Conservation (phyloP, 2,329 filamentous ascomycete species). For the Sordariomycetes sp. region DNA sequence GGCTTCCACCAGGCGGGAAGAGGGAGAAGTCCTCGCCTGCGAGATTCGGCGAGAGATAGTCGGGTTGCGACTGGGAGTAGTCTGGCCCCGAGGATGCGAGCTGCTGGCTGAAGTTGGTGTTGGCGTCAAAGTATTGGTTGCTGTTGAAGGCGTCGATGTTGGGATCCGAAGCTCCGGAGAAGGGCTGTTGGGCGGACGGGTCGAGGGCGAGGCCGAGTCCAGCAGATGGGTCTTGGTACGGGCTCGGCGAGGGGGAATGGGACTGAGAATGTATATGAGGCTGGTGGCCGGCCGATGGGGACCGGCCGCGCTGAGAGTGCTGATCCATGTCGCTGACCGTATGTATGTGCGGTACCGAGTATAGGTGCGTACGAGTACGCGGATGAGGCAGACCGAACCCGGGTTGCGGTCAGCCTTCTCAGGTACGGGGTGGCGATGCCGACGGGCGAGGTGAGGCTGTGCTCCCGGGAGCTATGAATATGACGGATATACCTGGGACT, state of each 20-base stretch:
- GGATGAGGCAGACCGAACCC: constrained; percentile 3
- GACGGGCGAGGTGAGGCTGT: constrained; percentile 3
- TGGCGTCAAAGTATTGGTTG: constrained; percentile 38
- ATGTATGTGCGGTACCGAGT: no score
- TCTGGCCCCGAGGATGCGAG: constrained; percentile 25
- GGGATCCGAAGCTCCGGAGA: constrained; percentile 9
- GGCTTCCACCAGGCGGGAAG: constrained; percentile 48
- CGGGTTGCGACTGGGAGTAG: constrained; percentile 31
- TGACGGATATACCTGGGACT: no score
- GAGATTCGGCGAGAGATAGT: constrained; percentile 42
- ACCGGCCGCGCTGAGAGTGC: constrained; percentile 42
- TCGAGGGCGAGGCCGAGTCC: constrained; percentile 52
- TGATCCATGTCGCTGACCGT: constrained; percentile 35
- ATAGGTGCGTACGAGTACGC: neutral
- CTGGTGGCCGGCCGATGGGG: constrained; percentile 49
- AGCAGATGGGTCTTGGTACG: constrained; percentile 37
- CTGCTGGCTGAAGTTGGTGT: constrained; percentile 33
- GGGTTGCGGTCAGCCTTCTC: constrained; percentile 3
- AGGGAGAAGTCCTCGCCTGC: constrained; percentile 53
- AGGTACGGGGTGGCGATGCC: constrained; percentile 4
- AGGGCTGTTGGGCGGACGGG: constrained; percentile 30
- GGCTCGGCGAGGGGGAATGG: constrained; percentile 54
- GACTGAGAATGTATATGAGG: constrained; percentile 58
- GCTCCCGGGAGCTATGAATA: constrained; percentile 1
- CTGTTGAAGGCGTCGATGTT: constrained; percentile 32